phyloP scores from a whole-genome alignment of 768 basidiomycete genomes.

The Leucocoprinus leucothites region DNA sequence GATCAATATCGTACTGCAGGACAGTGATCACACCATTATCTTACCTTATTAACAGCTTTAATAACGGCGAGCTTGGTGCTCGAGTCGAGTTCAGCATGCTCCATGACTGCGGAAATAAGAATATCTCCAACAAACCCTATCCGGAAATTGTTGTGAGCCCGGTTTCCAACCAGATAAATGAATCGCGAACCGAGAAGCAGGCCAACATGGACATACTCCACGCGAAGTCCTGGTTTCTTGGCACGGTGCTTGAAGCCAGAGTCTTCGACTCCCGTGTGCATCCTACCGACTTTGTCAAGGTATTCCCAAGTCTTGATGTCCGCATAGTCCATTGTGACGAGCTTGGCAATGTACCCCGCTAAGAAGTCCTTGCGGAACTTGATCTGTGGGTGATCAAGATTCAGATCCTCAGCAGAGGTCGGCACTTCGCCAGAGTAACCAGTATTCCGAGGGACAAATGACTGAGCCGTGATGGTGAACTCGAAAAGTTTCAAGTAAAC shows the following conservation, averaged over 20 bases:
- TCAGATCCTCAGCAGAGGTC: constrained; percentile 43
- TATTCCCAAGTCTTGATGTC: constrained; percentile 42
- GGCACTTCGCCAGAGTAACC: no score
- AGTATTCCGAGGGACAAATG: no score
- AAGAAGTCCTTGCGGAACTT: constrained; percentile 41
- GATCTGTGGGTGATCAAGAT: constrained; percentile 41
- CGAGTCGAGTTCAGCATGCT: constrained; percentile 34
- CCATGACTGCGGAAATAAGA: constrained; percentile 37
- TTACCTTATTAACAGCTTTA: constrained; percentile 42
- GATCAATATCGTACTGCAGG: background rate
- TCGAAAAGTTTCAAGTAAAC: no score
- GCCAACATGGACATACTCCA: constrained; percentile 35
- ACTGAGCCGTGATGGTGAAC: no score
- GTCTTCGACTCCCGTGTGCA: constrained; percentile 38
- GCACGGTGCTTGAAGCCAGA: background rate
- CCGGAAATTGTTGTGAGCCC: no score
- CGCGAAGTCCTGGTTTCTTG: constrained; percentile 30
- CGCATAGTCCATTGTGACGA: constrained; percentile 43
- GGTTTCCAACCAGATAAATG: background rate
- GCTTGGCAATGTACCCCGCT: constrained; percentile 29
- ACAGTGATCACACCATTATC: constrained; percentile 7
- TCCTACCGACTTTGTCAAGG: constrained; percentile 43
- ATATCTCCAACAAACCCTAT: constrained; percentile 42
- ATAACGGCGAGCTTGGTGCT: constrained; percentile 38
- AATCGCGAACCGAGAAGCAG: constrained; percentile 25